Evolutionary conservation across 1,139 yeast genomes (phyloP), one percentile per base, ranked within the genome.

Genomic region (Geotrichum klebahnii): DNA sequence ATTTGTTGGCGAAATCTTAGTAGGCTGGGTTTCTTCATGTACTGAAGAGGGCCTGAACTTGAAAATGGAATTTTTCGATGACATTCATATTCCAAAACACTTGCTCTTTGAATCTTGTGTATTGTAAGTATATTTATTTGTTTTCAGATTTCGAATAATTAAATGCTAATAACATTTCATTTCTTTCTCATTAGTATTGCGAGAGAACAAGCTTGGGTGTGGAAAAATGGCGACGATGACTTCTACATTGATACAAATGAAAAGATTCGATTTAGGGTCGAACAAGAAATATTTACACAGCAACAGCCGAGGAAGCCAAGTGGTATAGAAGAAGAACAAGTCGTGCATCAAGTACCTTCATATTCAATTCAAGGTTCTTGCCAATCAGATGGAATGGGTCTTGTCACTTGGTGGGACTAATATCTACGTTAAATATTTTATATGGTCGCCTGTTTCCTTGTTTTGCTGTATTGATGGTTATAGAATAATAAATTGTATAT

Each of bases 361-460:
- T 89, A 87, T 66, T 87, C 89, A 10, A 71, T 92, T 31, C 68
- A 85, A 31, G 97, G 94, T n/a, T 84, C 96, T 50, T 89, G 97
- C 67, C 96, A 89, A 65, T 80, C 87, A 3, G 96, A 88, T 61
- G 98, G 98, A 41, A 86, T 88, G 94, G 98, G 98, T 3, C 80
- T 95, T 61, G 82, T 87, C 34, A 78, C 90, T 48, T 92, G 97
- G 97, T 92, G 98, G 98, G 94, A 85, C 62, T 80, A 61, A 61
- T n/a, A n/a, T n/a, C n/a, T n/a, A n/a, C n/a, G n/a, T n/a, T n/a
- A n/a, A n/a, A n/a, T n/a, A n/a, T n/a, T n/a, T n/a, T n/a, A n/a
- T n/a, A n/a, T n/a, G 39, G 16, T 14, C 20, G 20, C 23, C 17
- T 9, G 20, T 35, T 20, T 37, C 22, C 9, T 6, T 37, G 24